Base-by-base conservation (phyloP, 2,329 filamentous ascomycete species). In the Colletotrichum sp. region DNA sequence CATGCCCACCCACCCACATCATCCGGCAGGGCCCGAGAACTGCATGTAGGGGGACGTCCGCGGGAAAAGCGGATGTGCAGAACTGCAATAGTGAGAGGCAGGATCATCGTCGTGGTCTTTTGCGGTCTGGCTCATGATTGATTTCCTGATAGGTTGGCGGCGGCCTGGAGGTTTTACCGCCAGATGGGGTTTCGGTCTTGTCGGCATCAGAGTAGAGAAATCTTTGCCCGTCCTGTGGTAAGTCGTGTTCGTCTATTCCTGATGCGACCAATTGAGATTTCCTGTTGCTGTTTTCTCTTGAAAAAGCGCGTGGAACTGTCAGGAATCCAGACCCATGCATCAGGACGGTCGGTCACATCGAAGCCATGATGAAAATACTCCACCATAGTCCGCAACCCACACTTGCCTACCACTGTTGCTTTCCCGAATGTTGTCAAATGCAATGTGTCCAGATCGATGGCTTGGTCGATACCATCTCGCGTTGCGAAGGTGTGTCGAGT, bases 231-330 rank as follows among this genome's bases (percentile, higher is more conserved):
- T 16, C 4, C 7, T 36, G 34, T 16, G 3, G 15, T 15, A 38
- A 18, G 0, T 9, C 1, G 36, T n/a, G 18, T 1, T 18, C 9
- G 38, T n/a, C 5, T 6, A 3, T 9, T 12, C 6, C 18, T 10
- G 38, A 43, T n/a, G 18, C 38, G 1, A 43, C 8, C 5, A 10
- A 43, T 3, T 43, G 15, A 38, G 34, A 36, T 1, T 0, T 36
- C 34, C 15, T n/a, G n/a, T n/a, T n/a, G 34, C 15, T 38, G 34
- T 8, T 38, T 16, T 16, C 38, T 43, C 8, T 4, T n/a, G 16
- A 10, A 3, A n/a, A 18, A 18, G 2, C 18, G 2, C 0, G 8
- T 3, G 9, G 5, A 18, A 18, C 8, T 43, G 34, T 0, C 8
- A 38, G 36, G 36, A 38, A 18, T 38, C 8, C 8, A n/a, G 38